Base-by-base conservation (phyloP, 768 basidiomycete species). In the Suillus tomentosus region DNA sequence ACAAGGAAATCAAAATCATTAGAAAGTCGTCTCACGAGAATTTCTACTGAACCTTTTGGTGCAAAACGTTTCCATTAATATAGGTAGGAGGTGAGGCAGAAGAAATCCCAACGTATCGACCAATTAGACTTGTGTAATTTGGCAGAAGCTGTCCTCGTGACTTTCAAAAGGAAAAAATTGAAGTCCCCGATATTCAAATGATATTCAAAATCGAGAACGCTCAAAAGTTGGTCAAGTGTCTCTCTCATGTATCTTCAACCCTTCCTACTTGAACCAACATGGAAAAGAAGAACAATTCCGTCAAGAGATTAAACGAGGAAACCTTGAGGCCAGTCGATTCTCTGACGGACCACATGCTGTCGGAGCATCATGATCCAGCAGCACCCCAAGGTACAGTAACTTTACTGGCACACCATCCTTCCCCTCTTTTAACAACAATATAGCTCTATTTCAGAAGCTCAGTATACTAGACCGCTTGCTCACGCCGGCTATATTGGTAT, bases 401-500 rank as follows among this genome's bases (percentile, higher is more conserved):
- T 40, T 57, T 15, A 40, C 10, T 11, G 39, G 17, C 24, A 40
- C 17, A 19, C 17, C 14, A 19, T 24, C 11, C 11, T 54, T 2
- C 31, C 19, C 19, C 10, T 57, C 55, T 27, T 57, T 27, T 57
- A 22, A 57, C 56, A 57, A 2, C 10, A 40, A 15, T 40, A 40
- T 36, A 82, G 80, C 65, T 1, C 68, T 81, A 6, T 83, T 81
- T 66, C 75, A 73, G 57, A 74, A 77, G 27, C 77, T 89, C 0
- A 73, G 82, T 47, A 72, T 85, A 34, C 73, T 85, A 3, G 90
- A 92, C 68, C 81, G 85, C 19, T 78, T 88, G 6, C 78, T 92
- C 36, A 86, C 89, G 0, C 83, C 88, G 0, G 78, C 86, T 45
- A 87, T 94, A 37, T 78, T 95, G 3, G 31, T 90, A 0, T 82